Evolutionary conservation across 139 green algal species (phyloP).

Genomic region (Desmodesmus armatus): DNA sequence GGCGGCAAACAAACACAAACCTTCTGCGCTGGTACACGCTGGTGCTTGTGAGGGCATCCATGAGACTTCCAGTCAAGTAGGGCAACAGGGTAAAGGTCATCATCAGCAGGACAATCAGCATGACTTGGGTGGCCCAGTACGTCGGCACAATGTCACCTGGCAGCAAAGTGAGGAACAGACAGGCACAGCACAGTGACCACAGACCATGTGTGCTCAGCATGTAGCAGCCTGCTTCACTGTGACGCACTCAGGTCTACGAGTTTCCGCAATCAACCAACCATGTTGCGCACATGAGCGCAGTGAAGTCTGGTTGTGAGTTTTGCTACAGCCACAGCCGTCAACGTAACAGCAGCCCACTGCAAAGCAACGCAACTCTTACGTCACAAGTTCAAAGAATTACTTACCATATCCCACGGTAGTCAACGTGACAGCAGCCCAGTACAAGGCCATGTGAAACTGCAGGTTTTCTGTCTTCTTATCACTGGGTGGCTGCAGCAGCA

Average conservation of each 20-base stretch:
- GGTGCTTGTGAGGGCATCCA: conserved; percentile 8
- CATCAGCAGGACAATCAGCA: conserved; percentile 25
- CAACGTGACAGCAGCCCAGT: conserved; percentile 62
- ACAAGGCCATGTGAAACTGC: conserved; percentile 51
- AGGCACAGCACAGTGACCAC: no score
- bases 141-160: conserved; percentile 28
- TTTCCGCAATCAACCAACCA: no score
- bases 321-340: not conserved
- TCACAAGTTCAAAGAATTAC: no score
- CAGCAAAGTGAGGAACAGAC: not conserved
- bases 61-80: conserved; percentile 25
- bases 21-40: conserved; percentile 36
- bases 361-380: no score
- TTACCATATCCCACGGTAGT: conserved; percentile 52
- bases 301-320: no score
- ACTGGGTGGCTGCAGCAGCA: not conserved
- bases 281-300: no score
- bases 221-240: no score
- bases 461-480: not conserved
- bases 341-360: conserved; percentile 1
- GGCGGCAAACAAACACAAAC: not conserved
- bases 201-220: no score
- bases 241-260: no score
- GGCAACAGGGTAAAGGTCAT: conserved; percentile 24
- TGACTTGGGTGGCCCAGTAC: conserved; percentile 31